Evolutionary conservation across 306 rosid genomes (phyloP), one percentile per base, ranked within the genome.

Genomic region (Calophaca sinica): DNA sequence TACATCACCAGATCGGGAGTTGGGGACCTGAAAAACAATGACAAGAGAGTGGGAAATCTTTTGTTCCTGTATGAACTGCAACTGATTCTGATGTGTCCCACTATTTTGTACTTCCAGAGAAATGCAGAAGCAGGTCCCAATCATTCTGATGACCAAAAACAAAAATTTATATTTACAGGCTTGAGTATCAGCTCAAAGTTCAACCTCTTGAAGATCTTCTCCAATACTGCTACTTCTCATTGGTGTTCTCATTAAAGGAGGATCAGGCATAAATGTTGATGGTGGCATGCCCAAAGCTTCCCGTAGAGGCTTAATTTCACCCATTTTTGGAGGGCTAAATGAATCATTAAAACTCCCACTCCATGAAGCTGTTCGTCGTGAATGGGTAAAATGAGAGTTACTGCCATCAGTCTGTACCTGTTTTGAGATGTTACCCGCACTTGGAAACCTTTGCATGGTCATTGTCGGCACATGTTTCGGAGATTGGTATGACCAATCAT

Each of bases 351-450:
- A 61, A 81, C 88, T 85, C 75, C 88, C 93, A 75, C 90, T 80
- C 98, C 98, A 93, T 9, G 98, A 93, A 45, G 91, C 98, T 13
- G 91, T 71, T 77, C 97, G 78, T 32, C 98, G 89, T 6, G 97
- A 73, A 70, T 75, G 81, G 12, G 91, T 5, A 70, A 87, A 51
- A 58, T 68, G 14, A 5, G 86, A 20, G 28, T 74, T 75, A 7
- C 59, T 61, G 38, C 70, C 74, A 71, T 55, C 80, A 20, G 57
- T 32, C 26, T 9, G 75, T 52, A 58, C 89, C 79, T 73, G 81
- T 31, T 70, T 72, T 20, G 89, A 48, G 52, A 93, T 86, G 83
- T 82, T 84, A 67, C 83, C 83, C 79, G 74, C 67, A 74, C 98
- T 91, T 28, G 96, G 97, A 79, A 77, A 91, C 87, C 90, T 86